Percentiles rank a stretch among this genome's conserved stretches.
Conservation (phyloP, 2,329 filamentous ascomycete genomes). For the Chrysoporthe austroafricana region DNA sequence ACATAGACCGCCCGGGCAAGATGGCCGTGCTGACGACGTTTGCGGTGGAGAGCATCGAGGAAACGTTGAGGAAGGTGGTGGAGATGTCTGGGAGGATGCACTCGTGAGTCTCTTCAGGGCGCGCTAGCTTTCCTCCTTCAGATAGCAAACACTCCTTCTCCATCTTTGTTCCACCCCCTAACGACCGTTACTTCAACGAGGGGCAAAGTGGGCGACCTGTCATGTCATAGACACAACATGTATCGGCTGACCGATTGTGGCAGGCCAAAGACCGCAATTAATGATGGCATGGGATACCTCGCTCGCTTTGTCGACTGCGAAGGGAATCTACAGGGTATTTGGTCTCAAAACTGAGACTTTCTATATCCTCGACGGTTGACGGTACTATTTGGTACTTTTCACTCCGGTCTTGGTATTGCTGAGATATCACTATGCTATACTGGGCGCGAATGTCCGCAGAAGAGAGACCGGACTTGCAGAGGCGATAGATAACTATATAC, state of each 20-base stretch:
- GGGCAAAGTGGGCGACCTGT: background rate
- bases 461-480: too few relatives aligned
- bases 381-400: too few relatives aligned
- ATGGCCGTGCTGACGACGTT: conserved; percentile 41
- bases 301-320: conserved; percentile 44
- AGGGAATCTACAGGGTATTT: conserved; percentile 37
- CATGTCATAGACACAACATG: background rate
- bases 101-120: conserved; percentile 37
- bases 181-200: too few relatives aligned
- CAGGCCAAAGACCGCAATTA: conserved; percentile 43
- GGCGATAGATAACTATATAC: too few relatives aligned
- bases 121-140: background rate
- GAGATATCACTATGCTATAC: too few relatives aligned
- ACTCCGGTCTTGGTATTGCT: too few relatives aligned
- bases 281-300: conserved; percentile 40
- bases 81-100: conserved; percentile 40
- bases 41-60: conserved; percentile 39
- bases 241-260: background rate
- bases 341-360: conserved; percentile 11
- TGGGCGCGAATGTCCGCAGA: too few relatives aligned
- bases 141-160: background rate
- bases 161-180: too few relatives aligned
- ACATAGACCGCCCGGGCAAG: conserved; percentile 36
- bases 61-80: conserved; percentile 37
- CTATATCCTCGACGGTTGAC: too few relatives aligned